Evolutionary conservation across 495 filamentous ascomycete genomes (phyloP), one percentile per base, ranked within the genome.

Genomic region (Podospora pseudocomata): DNA sequence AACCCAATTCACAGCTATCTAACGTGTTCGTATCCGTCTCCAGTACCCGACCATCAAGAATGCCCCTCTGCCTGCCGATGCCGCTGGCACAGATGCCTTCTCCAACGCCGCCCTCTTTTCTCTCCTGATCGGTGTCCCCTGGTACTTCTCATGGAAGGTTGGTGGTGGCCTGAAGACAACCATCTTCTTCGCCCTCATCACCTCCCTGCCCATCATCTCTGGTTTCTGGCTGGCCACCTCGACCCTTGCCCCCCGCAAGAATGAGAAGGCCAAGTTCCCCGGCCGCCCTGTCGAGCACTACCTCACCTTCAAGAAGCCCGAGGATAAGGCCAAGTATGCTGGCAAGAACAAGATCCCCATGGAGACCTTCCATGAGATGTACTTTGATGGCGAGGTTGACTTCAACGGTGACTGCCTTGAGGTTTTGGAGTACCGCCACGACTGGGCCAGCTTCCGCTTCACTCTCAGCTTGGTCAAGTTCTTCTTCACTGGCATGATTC

Each of bases 301-400:
- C 78, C 85, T 96, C 70, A 87, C 86, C 55, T 96, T 96, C 85
- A 90, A 92, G 82, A 90, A 88, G 68, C 84, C 88, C 68, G 85
- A 83, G 64, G 90, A 96, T 77, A 80, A 85, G 71, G 77, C 83
- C 67, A 92, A 88, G 78, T 96, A 91, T 81, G 80, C 84, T 73
- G 92, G 92, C 77, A 83, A 82, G 73, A 91, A 85, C 81, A 92
- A 90, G 80, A 93, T 96, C 68, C 90, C 92, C 62, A 88, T 95
- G 84, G 86, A 92, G 80, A 93, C 90, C 58, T 96, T 96, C 82
- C 86, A 92, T 69, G 91, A 95, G 78, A 93, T 89, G 90, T 95
- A 94, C 83, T 93, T 95, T 75, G 88, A 91, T 72, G 90, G 90
- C 64, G 86, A 91, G 61, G 92, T 94, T 67, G 90, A 92, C 71